Conservation (phyloP, 441 rosid genomes). For the Syzygium syzygioides region DNA sequence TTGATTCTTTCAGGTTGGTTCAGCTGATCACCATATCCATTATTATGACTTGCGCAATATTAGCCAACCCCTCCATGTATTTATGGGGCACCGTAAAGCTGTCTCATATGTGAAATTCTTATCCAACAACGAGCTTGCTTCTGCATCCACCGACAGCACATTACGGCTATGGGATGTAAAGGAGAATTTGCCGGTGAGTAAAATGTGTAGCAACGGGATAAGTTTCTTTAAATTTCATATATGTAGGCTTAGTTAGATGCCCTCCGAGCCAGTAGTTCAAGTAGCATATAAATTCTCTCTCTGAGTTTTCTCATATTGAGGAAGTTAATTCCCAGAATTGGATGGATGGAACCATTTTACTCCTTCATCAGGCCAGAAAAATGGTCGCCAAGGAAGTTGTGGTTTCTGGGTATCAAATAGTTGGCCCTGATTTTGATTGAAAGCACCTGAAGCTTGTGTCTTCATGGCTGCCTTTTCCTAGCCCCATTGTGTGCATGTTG, state of each 20-base stretch:
- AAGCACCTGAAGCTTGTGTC: neutral
- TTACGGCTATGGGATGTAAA: constrained; percentile 95
- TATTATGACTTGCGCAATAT: constrained; percentile 85
- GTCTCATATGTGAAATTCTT: constrained; percentile 96
- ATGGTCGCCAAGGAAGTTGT: neutral
- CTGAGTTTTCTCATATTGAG: neutral
- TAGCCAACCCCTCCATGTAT: constrained; percentile 87
- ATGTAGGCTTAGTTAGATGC: neutral
- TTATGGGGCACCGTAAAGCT: constrained; percentile 90
- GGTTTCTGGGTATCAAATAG: neutral
- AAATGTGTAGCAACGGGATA: neutral
- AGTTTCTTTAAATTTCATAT: neutral
- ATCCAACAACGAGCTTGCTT: constrained; percentile 92
- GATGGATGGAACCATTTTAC: neutral
- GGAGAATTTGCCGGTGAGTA: constrained; percentile 74
- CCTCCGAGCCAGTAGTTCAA: neutral
- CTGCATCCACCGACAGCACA: constrained; percentile 98
- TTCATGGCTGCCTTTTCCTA: neutral
- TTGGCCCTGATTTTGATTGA: neutral
- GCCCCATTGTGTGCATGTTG: neutral
- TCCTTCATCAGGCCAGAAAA: neutral
- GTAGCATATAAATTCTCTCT: neutral
- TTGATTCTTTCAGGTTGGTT: constrained; percentile 72
- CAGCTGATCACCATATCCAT: constrained; percentile 96
- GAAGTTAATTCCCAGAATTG: neutral